Conservation (phyloP, 164 flowering plant species). For the Tinospora cordifolia region DNA sequence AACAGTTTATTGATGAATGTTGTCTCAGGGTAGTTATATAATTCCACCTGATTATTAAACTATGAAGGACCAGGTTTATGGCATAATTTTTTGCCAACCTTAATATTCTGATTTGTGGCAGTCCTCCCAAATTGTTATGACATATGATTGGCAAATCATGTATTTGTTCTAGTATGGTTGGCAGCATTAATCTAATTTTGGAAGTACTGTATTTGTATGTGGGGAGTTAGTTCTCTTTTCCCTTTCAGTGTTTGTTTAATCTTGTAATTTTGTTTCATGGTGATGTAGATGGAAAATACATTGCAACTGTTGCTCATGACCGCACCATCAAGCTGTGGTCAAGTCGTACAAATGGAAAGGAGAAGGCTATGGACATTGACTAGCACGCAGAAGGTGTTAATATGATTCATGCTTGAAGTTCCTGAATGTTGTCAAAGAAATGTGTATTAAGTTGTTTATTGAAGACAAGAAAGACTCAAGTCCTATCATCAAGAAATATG, state of each 20-base stretch:
- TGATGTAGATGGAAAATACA: constrained; percentile 60
- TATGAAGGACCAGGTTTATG: too few relatives aligned
- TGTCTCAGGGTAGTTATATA: too few relatives aligned
- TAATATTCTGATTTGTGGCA: too few relatives aligned
- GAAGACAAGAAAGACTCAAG: background rate
- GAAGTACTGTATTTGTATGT: background rate
- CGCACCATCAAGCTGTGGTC: constrained; percentile 91
- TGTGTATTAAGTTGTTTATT: background rate
- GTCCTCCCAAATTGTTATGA: too few relatives aligned
- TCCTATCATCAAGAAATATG: background rate
- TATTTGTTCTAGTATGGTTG: background rate
- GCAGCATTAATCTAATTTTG: background rate
- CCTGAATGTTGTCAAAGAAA: background rate
- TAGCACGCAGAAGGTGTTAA: constrained; percentile 10
- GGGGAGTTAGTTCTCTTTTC: too few relatives aligned
- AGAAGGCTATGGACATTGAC: constrained; percentile 66
- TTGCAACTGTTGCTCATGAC: constrained; percentile 84
- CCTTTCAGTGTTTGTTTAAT: background rate
- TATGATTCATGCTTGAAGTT: background rate
- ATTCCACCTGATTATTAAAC: too few relatives aligned
- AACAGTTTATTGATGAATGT: too few relatives aligned
- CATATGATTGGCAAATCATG: too few relatives aligned
- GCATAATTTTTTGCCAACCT: too few relatives aligned
- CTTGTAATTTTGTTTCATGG: background rate
- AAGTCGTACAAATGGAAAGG: constrained; percentile 32